Conservation (phyloP, 2,329 filamentous ascomycete species). For the Hypoxylon sp. region DNA sequence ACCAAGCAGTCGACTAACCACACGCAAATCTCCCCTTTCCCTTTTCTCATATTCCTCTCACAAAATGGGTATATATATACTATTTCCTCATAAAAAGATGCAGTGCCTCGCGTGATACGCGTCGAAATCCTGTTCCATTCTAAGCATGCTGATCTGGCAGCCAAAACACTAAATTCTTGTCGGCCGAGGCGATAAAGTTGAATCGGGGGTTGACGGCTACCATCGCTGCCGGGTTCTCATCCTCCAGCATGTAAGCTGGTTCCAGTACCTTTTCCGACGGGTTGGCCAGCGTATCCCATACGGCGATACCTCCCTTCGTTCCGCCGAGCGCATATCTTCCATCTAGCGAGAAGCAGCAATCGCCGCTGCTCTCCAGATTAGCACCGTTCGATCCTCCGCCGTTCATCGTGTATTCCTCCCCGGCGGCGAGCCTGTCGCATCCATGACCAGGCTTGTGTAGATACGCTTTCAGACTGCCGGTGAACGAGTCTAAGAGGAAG, state of each 20-base stretch:
- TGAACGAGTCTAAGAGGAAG: slow-evolving; percentile 92
- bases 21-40: slow-evolving; percentile 2
- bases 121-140: slow-evolving; percentile 8
- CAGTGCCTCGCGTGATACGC: too few species aligned
- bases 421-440: slow-evolving; percentile 58
- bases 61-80: too few species aligned
- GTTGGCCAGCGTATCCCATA: slow-evolving; percentile 81
- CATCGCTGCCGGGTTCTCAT: slow-evolving; percentile 74
- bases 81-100: too few species aligned
- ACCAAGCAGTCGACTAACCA: not conserved
- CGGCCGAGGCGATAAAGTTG: slow-evolving; percentile 90
- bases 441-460: slow-evolving; percentile 67
- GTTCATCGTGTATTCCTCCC: slow-evolving; percentile 57
- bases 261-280: slow-evolving; percentile 65
- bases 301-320: slow-evolving; percentile 74
- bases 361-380: slow-evolving; percentile 69
- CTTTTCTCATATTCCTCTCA: not conserved
- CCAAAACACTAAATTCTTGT: slow-evolving; percentile 85
- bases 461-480: slow-evolving; percentile 80
- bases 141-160: slow-evolving; percentile 71
- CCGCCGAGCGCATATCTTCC: slow-evolving; percentile 89
- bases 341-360: slow-evolving; percentile 89
- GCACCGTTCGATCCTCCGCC: slow-evolving; percentile 55
- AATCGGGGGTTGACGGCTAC: slow-evolving; percentile 90
- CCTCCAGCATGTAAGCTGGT: slow-evolving; percentile 70